Evolutionary conservation across 805 yeast species (phyloP).

Genomic region (Kuraishia cidri): DNA sequence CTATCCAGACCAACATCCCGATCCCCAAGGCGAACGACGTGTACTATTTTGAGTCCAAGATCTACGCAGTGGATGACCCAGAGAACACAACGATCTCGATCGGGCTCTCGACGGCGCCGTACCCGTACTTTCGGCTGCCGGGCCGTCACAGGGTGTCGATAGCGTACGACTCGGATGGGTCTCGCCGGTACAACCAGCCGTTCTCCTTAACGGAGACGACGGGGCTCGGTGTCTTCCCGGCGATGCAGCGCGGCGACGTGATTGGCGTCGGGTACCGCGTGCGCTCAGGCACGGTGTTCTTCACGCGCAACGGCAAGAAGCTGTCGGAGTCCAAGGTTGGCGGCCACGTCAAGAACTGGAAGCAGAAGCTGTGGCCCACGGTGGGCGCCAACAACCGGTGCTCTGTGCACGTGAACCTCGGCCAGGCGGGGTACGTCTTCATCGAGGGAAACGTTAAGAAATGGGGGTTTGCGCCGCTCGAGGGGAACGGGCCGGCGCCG

Average conservation of each 20-base stretch:
- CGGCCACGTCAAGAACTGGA: slow-evolving; percentile 70
- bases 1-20: slow-evolving; percentile 77
- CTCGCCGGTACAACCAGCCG: slow-evolving; percentile 73
- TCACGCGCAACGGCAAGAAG: slow-evolving; percentile 91
- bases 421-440: slow-evolving; percentile 82
- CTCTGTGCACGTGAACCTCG: slow-evolving; percentile 79
- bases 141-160: slow-evolving; percentile 83
- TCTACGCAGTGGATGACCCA: slow-evolving; percentile 60
- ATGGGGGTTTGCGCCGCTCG: slow-evolving; percentile 92
- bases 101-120: slow-evolving; percentile 81
- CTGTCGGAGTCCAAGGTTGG: slow-evolving; percentile 74
- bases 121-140: slow-evolving; percentile 89
- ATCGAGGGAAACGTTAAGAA: slow-evolving; percentile 90
- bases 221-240: slow-evolving; percentile 48
- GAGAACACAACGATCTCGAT: slow-evolving; percentile 51
- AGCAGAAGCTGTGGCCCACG: slow-evolving; percentile 71
- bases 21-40: slow-evolving; percentile 77
- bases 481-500: slow-evolving; percentile 86
- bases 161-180: slow-evolving; percentile 83
- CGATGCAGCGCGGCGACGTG: slow-evolving; percentile 75
- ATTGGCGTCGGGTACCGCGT: slow-evolving; percentile 87
- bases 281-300: slow-evolving; percentile 78
- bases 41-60: slow-evolving; percentile 82
- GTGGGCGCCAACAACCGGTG: slow-evolving; percentile 82
- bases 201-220: slow-evolving; percentile 31